Evolutionary conservation across 441 rosid species (phyloP).

Genomic region (Euphorbia celastroides): DNA sequence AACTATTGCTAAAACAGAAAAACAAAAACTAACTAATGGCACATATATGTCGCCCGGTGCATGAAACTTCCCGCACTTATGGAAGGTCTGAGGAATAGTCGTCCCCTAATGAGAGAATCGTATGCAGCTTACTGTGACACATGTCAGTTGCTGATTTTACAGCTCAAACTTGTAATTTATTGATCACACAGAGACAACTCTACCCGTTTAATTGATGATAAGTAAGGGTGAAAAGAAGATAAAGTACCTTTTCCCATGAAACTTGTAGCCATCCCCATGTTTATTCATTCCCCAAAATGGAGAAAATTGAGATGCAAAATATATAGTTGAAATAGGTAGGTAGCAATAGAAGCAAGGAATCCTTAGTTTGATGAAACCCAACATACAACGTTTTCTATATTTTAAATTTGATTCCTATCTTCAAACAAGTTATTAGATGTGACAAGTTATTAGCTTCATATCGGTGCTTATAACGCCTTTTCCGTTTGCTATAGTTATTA

Average conservation of each 20-base stretch:
- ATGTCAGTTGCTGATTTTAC: too few species aligned
- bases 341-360: conserved; percentile 9
- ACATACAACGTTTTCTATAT: background rate
- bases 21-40: background rate
- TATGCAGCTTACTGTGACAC: too few species aligned
- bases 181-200: too few species aligned
- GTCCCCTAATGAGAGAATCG: too few species aligned
- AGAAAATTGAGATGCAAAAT: background rate
- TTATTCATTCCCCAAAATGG: background rate
- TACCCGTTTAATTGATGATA: background rate
- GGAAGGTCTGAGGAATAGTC: too few species aligned
- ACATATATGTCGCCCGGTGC: too few species aligned
- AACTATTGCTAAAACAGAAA: background rate
- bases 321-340: background rate
- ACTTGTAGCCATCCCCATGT: conserved; percentile 14
- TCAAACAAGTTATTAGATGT: conserved; percentile 14
- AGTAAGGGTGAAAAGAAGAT: background rate
- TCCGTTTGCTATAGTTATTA: too few species aligned
- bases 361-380: background rate
- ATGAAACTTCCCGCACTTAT: too few species aligned
- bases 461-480: background rate
- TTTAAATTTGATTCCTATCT: conserved; percentile 29
- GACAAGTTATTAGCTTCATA: conserved; percentile 6
- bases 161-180: too few species aligned
- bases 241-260: conserved; percentile 15